Conservation (phyloP, 257 asterid species). For the Ajuga chamaepitys region DNA sequence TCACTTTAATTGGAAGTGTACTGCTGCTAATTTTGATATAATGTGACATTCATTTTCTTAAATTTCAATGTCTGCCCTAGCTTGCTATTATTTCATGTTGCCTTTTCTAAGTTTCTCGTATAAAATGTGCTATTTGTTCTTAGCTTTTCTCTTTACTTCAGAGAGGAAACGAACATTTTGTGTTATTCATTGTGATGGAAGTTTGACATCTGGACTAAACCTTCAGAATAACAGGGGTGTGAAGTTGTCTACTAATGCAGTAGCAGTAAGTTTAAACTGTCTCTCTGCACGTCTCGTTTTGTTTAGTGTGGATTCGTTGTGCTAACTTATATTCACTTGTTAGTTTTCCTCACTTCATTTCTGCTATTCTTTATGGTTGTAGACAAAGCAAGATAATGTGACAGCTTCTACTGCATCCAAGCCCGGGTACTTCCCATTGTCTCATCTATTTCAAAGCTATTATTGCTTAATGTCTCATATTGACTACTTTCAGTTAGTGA, state of each 20-base stretch:
- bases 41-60: not conserved
- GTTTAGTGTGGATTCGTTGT: not conserved
- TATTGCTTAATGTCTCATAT: not conserved
- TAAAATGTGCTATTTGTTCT: not conserved
- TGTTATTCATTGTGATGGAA: conserved; percentile 35
- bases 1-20: not conserved
- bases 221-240: conserved; percentile 19
- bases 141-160: conserved; percentile 10
- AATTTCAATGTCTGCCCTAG: not conserved
- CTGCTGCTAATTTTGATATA: not conserved
- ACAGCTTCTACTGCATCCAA: conserved; percentile 45
- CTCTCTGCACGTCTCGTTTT: not conserved
- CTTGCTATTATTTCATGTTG: too few species aligned
- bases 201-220: conserved; percentile 26
- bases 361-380: conserved; percentile 9
- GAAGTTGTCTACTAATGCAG: conserved; percentile 39
- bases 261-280: conserved; percentile 37
- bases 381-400: conserved; percentile 39
- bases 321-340: not conserved
- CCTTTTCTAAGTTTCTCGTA: not conserved
- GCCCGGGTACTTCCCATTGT: conserved; percentile 43
- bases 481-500: not conserved
- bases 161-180: conserved; percentile 37
- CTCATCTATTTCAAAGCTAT: conserved; percentile 1
- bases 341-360: not conserved